A percentile compares a stretch with the other conserved stretches of the same genome.
phyloP scores from a whole-genome alignment of 306 rosid species.

The Bauhinia variegata region DNA sequence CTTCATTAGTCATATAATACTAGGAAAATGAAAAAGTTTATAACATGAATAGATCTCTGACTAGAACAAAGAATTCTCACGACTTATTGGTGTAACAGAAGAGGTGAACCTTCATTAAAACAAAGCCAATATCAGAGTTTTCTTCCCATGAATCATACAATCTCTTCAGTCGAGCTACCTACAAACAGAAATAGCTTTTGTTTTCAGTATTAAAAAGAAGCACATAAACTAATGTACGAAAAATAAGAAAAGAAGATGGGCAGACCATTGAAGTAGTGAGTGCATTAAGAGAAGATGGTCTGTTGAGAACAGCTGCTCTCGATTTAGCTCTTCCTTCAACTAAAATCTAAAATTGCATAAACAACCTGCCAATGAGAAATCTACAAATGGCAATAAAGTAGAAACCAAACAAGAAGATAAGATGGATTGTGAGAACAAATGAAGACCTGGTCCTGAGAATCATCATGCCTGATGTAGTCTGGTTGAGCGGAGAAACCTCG shows the following conservation, averaged over 20 bases:
- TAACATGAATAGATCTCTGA: not conserved
- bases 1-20: too few species aligned
- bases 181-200: slow-evolving; percentile 37
- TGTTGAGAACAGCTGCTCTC: slow-evolving; percentile 78
- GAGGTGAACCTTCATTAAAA: slow-evolving; percentile 77
- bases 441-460: slow-evolving; percentile 64
- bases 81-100: slow-evolving; percentile 4
- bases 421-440: not conserved
- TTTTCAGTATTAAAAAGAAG: not conserved
- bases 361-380: not conserved
- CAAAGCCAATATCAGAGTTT: slow-evolving; percentile 82
- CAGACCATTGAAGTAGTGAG: slow-evolving; percentile 67
- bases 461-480: slow-evolving; percentile 45
- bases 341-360: slow-evolving; percentile 54
- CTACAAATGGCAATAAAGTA: not conserved
- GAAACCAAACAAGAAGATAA: not conserved
- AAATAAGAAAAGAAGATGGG: not conserved
- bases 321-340: slow-evolving; percentile 88
- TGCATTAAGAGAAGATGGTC: slow-evolving; percentile 72
- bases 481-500: slow-evolving; percentile 70
- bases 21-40: too few species aligned
- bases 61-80: not conserved
- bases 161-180: slow-evolving; percentile 83
- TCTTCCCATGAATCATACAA: slow-evolving; percentile 97
- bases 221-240: slow-evolving; percentile 1